Evolutionary conservation across 129 eudicot species (phyloP), one percentile per base, ranked within the genome.

Genomic region (Chrysanthemum makinoi): DNA sequence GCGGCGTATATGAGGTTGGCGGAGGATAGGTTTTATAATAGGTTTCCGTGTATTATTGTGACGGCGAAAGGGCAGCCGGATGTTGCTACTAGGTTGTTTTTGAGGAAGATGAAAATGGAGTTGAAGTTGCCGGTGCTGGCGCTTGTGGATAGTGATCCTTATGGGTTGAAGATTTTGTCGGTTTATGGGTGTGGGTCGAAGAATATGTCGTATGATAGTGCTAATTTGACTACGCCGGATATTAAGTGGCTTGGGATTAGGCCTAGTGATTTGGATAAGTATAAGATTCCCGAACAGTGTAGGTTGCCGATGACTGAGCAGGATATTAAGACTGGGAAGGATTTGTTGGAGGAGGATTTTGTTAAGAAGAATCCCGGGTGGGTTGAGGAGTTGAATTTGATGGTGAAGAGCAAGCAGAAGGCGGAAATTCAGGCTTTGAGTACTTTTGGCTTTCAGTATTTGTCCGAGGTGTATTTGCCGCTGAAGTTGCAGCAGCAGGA

Each of bases 381-480:
- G 98, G 99, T 89, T 20, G 88, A 87, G 82, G 99, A 94, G 80
- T 74, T 94, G 87, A 88, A 81, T 75, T 19, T 93, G 66, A 94
- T 94, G 99, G 99, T 94, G 69, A 94, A 85, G 75, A 71, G 87
- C 12, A 90, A 86, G 80, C 96, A 90, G 69, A 94, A 90, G 91
- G 99, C 96, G 44, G 99, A 94, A 68, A 94, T 94, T 81, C 99
- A 94, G 88, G 96, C 99, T 0, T 77, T 94, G 87, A 90, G 99
- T 58, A 80, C 97, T 8, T 94, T 89, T 14, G 98, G 97, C 68
- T 94, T 94, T 83, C 99, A 94, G 91, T 94, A 94, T 79, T 51
- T 94, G 62, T 85, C 96, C 0, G 96, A 94, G 80, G 99, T 94
- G 2, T 90, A 94, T 79, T 48, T 94, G 86, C 99, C 97, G 1